Conservation (phyloP, 176 grass and related monocot genomes). For the Bolboschoenus planiculmis region DNA sequence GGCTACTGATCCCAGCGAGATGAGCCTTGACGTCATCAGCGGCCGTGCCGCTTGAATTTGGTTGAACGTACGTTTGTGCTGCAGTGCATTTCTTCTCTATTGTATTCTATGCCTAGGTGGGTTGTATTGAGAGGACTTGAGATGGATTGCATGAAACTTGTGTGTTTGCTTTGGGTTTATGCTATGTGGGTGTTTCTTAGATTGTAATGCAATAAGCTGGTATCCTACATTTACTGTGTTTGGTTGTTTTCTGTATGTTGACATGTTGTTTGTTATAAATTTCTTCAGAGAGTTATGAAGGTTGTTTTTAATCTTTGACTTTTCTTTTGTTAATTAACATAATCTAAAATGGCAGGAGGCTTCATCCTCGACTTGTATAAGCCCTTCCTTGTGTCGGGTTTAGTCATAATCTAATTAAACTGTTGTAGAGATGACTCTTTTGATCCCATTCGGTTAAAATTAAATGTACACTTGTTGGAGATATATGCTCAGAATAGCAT, state of each 20-base stretch:
- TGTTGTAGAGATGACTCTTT: background rate
- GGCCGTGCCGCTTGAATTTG: conserved; percentile 40
- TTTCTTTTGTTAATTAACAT: background rate
- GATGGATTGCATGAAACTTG: background rate
- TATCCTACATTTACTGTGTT: conserved; percentile 12
- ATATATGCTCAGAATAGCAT: too few relatives aligned
- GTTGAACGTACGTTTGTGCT: background rate
- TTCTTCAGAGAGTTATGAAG: background rate
- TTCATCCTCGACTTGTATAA: too few relatives aligned
- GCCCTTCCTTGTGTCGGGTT: background rate
- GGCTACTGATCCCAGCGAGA: conserved; percentile 63
- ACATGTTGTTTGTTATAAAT: conserved; percentile 9
- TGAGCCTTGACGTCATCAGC: conserved; percentile 56
- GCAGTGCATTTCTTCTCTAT: conserved; percentile 17
- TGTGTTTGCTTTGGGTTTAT: conserved; percentile 36
- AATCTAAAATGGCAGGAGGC: too few relatives aligned
- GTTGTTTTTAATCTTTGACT: background rate
- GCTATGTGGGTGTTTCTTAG: conserved; percentile 36
- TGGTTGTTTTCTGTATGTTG: conserved; percentile 40
- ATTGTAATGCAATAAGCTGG: conserved; percentile 33
- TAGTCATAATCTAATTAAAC: background rate
- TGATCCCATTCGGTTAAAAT: too few relatives aligned
- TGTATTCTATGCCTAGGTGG: background rate
- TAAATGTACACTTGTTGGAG: too few relatives aligned
- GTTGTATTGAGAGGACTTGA: conserved; percentile 44